Base-by-base conservation (phyloP, 805 yeast genomes). In the Zygosaccharomyces bisporus region DNA sequence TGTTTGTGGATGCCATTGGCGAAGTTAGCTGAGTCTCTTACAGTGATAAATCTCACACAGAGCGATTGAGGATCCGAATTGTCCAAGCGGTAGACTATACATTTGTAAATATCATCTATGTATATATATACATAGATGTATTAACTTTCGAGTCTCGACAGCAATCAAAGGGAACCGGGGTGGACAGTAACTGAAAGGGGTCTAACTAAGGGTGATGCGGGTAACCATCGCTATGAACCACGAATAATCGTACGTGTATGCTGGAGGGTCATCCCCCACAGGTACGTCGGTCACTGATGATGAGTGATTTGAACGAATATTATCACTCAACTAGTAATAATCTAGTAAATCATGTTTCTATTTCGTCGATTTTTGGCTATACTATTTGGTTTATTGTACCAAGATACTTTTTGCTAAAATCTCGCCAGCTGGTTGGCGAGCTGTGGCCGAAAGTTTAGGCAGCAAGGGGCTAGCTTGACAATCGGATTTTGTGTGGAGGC, bases 1-100 rank as follows among this genome's bases (percentile, higher is more conserved):
- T 52, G 44, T 58, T 59, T 34, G 49, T 44, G 42, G 63, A 56
- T 54, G 55, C 52, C 51, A 49, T 49, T 10, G 4, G 5, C 14
- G 7, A 12, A 27, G 13, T 12, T 27, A 6, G 31, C 13, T 27
- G n/a, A 27, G 27, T 6, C 6, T 6, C 13, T 10, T 10, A 14
- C 6, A 3, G 31, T n/a, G 13, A 7, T 14, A 27, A 27, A 12
- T 27, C 31, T 27, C 31, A 10, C 14, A n/a, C 16, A 3, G 14
- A n/a, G n/a, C 16, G 31, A n/a, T 10, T 27, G 25, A 6, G 25
- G 25, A n/a, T n/a, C n/a, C n/a, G n/a, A n/a, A n/a, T n/a, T n/a
- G n/a, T n/a, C n/a, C n/a, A n/a, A n/a, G n/a, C n/a, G n/a, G n/a
- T n/a, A n/a, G n/a, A n/a, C n/a, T n/a, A n/a, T n/a, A n/a, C n/a